Evolutionary conservation across 1,284 basidiomycete species (phyloP), one percentile per base, ranked within the genome.

Genomic region (Clitocybe nebularis): DNA sequence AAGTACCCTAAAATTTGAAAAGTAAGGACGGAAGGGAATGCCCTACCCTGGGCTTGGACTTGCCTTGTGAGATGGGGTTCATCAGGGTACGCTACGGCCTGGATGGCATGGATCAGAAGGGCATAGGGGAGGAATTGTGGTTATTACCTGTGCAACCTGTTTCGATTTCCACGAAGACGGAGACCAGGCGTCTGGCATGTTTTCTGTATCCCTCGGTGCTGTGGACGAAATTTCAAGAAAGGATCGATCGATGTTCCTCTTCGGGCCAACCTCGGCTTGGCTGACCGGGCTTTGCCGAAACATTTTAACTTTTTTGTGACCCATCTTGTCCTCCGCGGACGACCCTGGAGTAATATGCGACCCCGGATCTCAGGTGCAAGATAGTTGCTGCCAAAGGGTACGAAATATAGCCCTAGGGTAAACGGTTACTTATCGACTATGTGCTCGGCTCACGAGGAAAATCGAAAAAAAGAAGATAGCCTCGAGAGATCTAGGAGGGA

Each of bases 101-200:
- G 29, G 21, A 30, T 5, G n/a, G 11, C 16, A 11, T 29, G 32
- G 16, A 26, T 21, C 17, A 23, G 34, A 14, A 21, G 14, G 26
- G 30, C 19, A 36, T 43, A 19, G 9, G 2, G 32, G 23, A 38
- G 29, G 30, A n/a, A 19, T 28, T 28, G 16, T 22, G 7, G 7
- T 29, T 37, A 62, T 47, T 44, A 77, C 77, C 67, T 90, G 87
- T 8, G 84, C 81, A 30, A 86, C 72, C 1, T 77, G 75, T 58
- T 82, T 84, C 20, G 66, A 61, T 57, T 77, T 79, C 88, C 78
- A 81, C 0, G 75, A 77, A 20, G 63, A 66, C 4, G 72, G 72
- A 1, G 69, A 62, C 78, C 77, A 81, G 4, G 51, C 34, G 9
- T 48, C 43, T 7, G 57, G 36, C 54, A 60, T 59, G 22, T 34